Evolutionary conservation across 2,329 filamentous ascomycete genomes (phyloP), one percentile per base, ranked within the genome.

Genomic region (Aspergillus fischeri): DNA sequence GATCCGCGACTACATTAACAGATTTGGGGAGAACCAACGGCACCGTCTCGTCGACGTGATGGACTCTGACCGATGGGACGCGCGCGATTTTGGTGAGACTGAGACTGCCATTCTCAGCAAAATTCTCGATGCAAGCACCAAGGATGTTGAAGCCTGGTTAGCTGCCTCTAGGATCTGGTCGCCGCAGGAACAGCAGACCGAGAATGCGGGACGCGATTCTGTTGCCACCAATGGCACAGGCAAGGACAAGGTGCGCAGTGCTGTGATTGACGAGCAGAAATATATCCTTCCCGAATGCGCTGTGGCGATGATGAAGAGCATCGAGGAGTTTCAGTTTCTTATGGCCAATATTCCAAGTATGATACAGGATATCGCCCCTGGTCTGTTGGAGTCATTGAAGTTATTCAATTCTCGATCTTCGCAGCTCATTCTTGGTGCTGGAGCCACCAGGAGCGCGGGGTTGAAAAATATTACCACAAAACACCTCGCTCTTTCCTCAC

Each of bases 401-500:
- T 82, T 96, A 3, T 99, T 97, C 81, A 97, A 99, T 73, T 97
- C 92, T 2, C 88, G 94, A 21, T 92, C 92, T 57, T 95, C 90
- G n/a, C 94, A 99, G 71, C 83, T 99, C 57, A 97, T 99, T 62
- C 86, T 99, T 6, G 94, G 94, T 1, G 94, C 94, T 1, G 94
- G 94, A 4, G 94, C 94, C 3, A 97, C 91, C 4, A 83, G 86
- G 38, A 92, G 89, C 25, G 94, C 92, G 1, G 93, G 93, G 0
- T 80, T 99, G 21, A 96, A 92, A 72, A 97, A 97, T 68, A 99
- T 99, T 71, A 96, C 91, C 0, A 96, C 94, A 0, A 94, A 94
- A 67, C 93, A 99, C 75, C 83, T 99, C 1, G 92, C 94, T 0
- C 85, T 97, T 20, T 92, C 94, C 2, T 92, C 90, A 0, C 93